Evolutionary conservation across 768 basidiomycete genomes (phyloP), one percentile per base, ranked within the genome.

Genomic region (Phallus indusiatus): DNA sequence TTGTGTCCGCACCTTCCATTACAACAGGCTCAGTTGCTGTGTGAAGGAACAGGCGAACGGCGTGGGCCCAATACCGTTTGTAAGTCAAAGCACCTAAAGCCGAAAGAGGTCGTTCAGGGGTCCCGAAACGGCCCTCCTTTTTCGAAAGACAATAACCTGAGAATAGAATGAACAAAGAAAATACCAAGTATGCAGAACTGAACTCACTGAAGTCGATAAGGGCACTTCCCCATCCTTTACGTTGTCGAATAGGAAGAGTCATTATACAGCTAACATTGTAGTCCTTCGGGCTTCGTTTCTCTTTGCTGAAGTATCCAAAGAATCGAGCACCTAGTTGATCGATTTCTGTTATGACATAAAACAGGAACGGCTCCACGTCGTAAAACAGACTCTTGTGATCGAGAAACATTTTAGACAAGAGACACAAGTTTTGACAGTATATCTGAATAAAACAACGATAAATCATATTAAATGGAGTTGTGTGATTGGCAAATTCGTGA

Each of bases 251-350:
- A 1, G 96, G 96, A 18, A 99, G 75, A 17, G 96, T 98, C 94
- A 99, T 97, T 68, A 99, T 99, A 76, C 96, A 99, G 71, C 93
- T 95, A 64, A 99, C 85, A 74, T 99, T 99, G 71, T 93, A 94
- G 67, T 93, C 90, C 73, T 93, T 94, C 57, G 88, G 86, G 69
- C 92, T 94, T 55, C 91, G 79, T 75, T 99, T 99, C 79, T 99
- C 96, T 72, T 99, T 99, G 74, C 88, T 91, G 70, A 99, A 99
- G 71, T 99, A 99, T 8, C 96, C 96, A 55, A 99, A 88, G 67
- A 99, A 99, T 55, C 89, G 85, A 28, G 93, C 88, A 6, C 95
- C 96, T 53, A 81, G 73, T 37, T 93, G 91, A 73, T 96, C 91
- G 59, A 81, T 78, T 69, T 96, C 90, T 3, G 95, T 88, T 76